Conservation (phyloP, 441 rosid genomes). For the Gossypium gossypioides region DNA sequence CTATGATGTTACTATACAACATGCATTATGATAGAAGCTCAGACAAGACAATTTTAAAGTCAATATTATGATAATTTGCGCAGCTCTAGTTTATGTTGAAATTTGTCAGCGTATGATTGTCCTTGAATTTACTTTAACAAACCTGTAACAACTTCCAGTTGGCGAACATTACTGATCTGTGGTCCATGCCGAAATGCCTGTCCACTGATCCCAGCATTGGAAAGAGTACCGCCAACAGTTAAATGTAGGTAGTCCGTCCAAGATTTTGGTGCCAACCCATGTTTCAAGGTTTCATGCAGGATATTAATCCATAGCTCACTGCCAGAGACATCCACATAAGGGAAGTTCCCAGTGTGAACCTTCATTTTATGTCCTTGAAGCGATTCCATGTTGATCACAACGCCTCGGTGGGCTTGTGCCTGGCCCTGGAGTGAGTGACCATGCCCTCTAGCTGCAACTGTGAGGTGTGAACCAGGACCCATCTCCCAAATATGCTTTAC, state of each 20-base stretch:
- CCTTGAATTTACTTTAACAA: slow-evolving; percentile 16
- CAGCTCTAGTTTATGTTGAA: slow-evolving; percentile 5
- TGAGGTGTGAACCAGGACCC: slow-evolving; percentile 74
- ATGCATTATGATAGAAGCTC: slow-evolving; percentile 15
- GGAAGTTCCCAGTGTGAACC: slow-evolving; percentile 37
- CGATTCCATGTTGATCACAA: slow-evolving; percentile 82
- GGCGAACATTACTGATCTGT: slow-evolving; percentile 83
- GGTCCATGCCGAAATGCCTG: slow-evolving; percentile 97
- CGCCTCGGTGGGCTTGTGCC: slow-evolving; percentile 64
- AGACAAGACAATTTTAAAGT: slow-evolving; percentile 10
- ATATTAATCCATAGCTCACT: slow-evolving; percentile 90
- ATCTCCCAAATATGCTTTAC: slow-evolving; percentile 67
- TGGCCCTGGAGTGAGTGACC: slow-evolving; percentile 95
- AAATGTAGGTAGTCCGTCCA: slow-evolving; percentile 97
- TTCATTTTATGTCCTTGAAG: slow-evolving; percentile 42
- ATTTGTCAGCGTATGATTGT: not conserved
- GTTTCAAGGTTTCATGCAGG: slow-evolving; percentile 63
- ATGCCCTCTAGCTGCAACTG: slow-evolving; percentile 88
- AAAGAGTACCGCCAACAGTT: slow-evolving; percentile 91
- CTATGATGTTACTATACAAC: not conserved
- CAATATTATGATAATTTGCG: not conserved
- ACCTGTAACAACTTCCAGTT: slow-evolving; percentile 93
- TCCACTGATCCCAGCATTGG: slow-evolving; percentile 93
- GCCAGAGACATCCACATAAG: slow-evolving; percentile 67
- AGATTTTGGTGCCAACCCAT: slow-evolving; percentile 86